Conservation (phyloP, 805 yeast genomes). For the Sugiyamaella qingdaonensis region DNA sequence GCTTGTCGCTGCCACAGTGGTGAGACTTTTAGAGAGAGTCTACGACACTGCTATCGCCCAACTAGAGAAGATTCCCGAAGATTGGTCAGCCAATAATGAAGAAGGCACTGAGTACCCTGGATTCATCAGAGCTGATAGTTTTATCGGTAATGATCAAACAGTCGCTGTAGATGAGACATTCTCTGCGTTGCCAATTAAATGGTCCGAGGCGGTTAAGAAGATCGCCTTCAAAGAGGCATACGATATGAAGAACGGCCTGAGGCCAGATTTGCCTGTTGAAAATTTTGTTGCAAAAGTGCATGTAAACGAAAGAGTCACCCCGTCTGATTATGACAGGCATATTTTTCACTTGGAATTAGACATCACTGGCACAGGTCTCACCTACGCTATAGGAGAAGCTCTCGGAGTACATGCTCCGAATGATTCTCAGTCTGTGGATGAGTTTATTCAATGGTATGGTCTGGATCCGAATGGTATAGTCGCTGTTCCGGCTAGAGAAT, state of each 20-base stretch:
- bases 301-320: constrained; percentile 89
- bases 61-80: constrained; percentile 34
- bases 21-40: constrained; percentile 37
- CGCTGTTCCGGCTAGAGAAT: constrained; percentile 52
- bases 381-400: constrained; percentile 94
- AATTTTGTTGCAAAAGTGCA: constrained; percentile 86
- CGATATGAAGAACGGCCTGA: constrained; percentile 50
- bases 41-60: constrained; percentile 20
- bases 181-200: constrained; percentile 41
- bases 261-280: constrained; percentile 86
- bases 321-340: constrained; percentile 82
- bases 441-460: constrained; percentile 68
- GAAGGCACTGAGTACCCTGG: not conserved
- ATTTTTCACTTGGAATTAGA: constrained; percentile 97
- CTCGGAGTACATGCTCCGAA: constrained; percentile 93
- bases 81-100: constrained; percentile 27
- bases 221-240: constrained; percentile 81
- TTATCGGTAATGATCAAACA: not conserved
- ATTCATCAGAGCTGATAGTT: constrained; percentile 2
- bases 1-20: constrained; percentile 54
- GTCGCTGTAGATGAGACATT: constrained; percentile 13
- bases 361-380: constrained; percentile 82
- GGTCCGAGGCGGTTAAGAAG: constrained; percentile 58
- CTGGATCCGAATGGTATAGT: constrained; percentile 65
- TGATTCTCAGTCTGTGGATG: constrained; percentile 55